Percentiles rank a stretch among this genome's conserved stretches.
These are phyloP conservation scores for Jaminaea rosea DNA, from an alignment of 1,284 basidiomycete species.

Conservation along the genomic window DNA sequence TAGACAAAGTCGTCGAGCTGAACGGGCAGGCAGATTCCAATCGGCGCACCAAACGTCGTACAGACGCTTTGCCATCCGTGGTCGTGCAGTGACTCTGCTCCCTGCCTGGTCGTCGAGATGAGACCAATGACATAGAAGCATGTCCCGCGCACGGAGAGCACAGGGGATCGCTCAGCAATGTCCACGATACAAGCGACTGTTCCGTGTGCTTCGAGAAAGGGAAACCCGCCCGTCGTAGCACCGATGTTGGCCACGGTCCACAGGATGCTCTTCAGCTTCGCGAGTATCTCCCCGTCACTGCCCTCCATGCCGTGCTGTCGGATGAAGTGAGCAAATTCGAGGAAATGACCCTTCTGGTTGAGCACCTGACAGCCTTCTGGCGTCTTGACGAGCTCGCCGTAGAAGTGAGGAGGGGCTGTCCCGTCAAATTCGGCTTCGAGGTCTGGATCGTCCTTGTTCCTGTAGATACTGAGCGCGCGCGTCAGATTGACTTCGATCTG, in stretches of 20 bases:
- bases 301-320: constrained; percentile 75
- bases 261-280: constrained; percentile 83
- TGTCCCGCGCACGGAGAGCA: constrained; percentile 87
- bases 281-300: constrained; percentile 70
- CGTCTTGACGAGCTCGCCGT: constrained; percentile 94
- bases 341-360: constrained; percentile 79
- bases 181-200: constrained; percentile 79
- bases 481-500: constrained; percentile 77
- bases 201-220: constrained; percentile 87
- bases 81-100: constrained; percentile 75
- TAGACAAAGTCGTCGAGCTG: constrained; percentile 69
- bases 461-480: constrained; percentile 57
- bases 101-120: constrained; percentile 64
- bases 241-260: constrained; percentile 99
- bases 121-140: constrained; percentile 91
- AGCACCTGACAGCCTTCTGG: constrained; percentile 83
- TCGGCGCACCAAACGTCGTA: constrained; percentile 75
- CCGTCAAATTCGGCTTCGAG: constrained; percentile 53
- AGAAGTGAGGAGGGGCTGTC: constrained; percentile 86
- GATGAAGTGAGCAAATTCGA: constrained; percentile 82
- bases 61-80: constrained; percentile 71
- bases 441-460: constrained; percentile 39
- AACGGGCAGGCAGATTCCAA: constrained; percentile 77
- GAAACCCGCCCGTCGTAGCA: constrained; percentile 76
- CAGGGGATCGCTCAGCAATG: constrained; percentile 77